A percentile compares a stretch with the other conserved stretches of the same genome.
Evolutionary conservation across 768 basidiomycete genomes (phyloP).

Genomic region (Termitomyces sp.): DNA sequence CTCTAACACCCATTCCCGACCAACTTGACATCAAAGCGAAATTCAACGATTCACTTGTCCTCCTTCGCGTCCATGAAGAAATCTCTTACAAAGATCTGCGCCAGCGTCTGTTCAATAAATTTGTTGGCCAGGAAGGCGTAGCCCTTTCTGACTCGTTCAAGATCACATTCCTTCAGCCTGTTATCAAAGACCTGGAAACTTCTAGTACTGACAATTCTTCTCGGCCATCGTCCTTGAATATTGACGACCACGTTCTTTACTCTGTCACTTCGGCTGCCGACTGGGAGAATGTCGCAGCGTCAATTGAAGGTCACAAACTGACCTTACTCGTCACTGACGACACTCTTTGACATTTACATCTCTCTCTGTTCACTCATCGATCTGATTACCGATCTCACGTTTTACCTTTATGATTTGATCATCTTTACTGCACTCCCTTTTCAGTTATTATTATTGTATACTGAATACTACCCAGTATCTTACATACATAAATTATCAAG

Average conservation of each 20-base stretch:
- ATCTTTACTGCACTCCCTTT: background rate
- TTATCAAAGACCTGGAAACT: slow-evolving; percentile 10
- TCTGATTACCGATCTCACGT: background rate
- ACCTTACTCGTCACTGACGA: slow-evolving; percentile 49
- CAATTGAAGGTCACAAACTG: slow-evolving; percentile 45
- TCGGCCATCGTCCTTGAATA: slow-evolving; percentile 26
- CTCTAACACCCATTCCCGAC: slow-evolving; percentile 19
- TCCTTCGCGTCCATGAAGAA: slow-evolving; percentile 48
- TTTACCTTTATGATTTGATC: background rate
- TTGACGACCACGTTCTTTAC: slow-evolving; percentile 27
- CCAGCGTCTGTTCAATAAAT: slow-evolving; percentile 56
- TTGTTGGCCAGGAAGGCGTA: slow-evolving; percentile 54
- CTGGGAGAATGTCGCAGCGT: slow-evolving; percentile 47
- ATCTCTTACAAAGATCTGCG: slow-evolving; percentile 49
- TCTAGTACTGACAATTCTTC: slow-evolving; percentile 25
- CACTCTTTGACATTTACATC: slow-evolving; percentile 6
- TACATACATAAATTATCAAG: background rate
- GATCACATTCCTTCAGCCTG: slow-evolving; percentile 46
- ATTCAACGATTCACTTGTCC: slow-evolving; percentile 54
- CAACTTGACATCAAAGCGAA: slow-evolving; percentile 58
- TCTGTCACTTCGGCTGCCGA: slow-evolving; percentile 51
- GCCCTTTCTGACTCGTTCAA: slow-evolving; percentile 50
- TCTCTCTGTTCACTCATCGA: background rate
- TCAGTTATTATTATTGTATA: background rate
- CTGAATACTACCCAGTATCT: background rate